phyloP scores from a whole-genome alignment of 2,329 filamentous ascomycete genomes.

The Thelonectria blattea region DNA sequence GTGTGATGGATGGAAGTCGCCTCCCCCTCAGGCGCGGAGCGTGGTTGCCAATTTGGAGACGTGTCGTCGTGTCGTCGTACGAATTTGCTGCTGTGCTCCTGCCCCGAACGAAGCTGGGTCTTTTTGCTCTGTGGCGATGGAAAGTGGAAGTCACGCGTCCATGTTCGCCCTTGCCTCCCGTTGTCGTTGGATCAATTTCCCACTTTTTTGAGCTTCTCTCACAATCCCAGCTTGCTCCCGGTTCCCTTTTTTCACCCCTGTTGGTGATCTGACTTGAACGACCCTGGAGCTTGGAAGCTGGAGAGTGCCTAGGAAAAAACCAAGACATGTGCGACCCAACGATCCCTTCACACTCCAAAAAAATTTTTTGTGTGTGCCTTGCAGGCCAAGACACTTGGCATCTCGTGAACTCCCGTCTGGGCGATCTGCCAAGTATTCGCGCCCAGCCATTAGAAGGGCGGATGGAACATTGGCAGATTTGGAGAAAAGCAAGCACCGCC shows the following conservation, averaged over 20 bases:
- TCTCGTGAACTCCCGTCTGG: constrained; percentile 28
- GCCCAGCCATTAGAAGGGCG: not conserved
- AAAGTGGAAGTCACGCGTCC: no score
- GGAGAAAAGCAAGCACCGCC: not conserved
- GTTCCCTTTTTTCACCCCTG: not conserved
- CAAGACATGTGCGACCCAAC: not conserved
- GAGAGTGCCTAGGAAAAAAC: no score
- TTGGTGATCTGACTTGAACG: not conserved
- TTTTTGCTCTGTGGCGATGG: not conserved
- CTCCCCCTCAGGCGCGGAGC: not conserved
- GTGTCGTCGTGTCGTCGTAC: no score
- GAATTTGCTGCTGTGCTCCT: not conserved
- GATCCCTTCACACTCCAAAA: not conserved
- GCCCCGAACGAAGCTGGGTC: not conserved
- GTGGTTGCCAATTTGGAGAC: not conserved
- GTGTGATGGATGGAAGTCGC: not conserved
- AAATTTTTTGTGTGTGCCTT: constrained; percentile 17
- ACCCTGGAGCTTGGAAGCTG: no score
- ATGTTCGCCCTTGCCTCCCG: no score
- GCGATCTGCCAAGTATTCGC: constrained; percentile 29
- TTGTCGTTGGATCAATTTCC: not conserved
- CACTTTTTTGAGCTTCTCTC: not conserved
- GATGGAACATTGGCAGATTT: not conserved
- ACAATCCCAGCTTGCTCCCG: not conserved
- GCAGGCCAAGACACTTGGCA: constrained; percentile 33